Evolutionary conservation across 129 eudicot genomes (phyloP).

Genomic region (Lonicera japonica): DNA sequence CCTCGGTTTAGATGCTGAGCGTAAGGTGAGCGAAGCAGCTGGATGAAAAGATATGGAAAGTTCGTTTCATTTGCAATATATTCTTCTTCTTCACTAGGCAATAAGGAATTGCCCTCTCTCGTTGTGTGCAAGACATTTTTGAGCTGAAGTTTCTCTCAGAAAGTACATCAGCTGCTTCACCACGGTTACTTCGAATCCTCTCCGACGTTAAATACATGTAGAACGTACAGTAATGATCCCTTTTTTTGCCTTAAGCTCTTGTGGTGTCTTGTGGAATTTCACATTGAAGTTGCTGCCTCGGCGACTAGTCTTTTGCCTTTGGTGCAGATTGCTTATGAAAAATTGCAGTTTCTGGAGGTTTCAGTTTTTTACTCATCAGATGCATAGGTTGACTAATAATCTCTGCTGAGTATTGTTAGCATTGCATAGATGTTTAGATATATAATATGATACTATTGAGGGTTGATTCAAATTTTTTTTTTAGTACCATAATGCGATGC

Average conservation of each 20-base stretch:
- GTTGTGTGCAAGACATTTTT: neutral
- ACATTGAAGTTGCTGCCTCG: neutral
- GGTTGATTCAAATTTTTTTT: neutral
- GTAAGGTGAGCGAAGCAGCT: slow-evolving; percentile 16
- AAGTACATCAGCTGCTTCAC: neutral
- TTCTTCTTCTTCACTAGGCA: neutral
- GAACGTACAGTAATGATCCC: neutral
- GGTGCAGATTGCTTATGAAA: neutral
- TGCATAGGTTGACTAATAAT: neutral
- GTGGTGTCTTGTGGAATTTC: neutral
- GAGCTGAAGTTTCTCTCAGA: neutral
- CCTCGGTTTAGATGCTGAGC: too few relatives aligned
- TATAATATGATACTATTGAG: neutral
- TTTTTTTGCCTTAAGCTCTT: neutral
- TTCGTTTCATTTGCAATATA: neutral
- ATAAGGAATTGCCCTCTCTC: neutral
- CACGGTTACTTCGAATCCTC: neutral
- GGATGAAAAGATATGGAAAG: slow-evolving; percentile 7
- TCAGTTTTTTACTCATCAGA: neutral
- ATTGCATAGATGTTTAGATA: too few relatives aligned
- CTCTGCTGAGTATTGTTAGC: neutral
- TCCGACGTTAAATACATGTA: neutral
- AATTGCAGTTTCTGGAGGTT: neutral
- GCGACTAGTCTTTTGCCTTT: neutral
- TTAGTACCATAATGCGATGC: too few relatives aligned